A percentile compares a stretch with the other conserved stretches of the same genome.
phyloP scores from a whole-genome alignment of 2,329 filamentous ascomycete species.

The Beauveria sp. region DNA sequence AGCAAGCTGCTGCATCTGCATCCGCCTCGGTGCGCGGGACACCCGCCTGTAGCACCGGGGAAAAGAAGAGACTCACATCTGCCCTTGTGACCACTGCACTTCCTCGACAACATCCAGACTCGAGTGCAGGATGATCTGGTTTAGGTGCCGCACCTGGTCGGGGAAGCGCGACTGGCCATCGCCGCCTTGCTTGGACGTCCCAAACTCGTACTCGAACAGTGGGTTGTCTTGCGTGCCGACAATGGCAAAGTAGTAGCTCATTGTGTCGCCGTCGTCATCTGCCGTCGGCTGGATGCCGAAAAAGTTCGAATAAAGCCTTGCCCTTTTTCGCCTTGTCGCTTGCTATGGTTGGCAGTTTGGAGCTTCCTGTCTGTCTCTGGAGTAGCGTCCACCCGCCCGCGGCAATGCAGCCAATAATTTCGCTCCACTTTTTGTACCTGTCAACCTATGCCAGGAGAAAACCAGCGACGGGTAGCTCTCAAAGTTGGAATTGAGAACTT shows the following conservation, averaged over 20 bases:
- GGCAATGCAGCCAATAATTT: slow-evolving; percentile 16
- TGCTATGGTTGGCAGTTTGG: neutral
- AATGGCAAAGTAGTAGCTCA: slow-evolving; percentile 99
- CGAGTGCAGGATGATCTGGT: slow-evolving; percentile 95
- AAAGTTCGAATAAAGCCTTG: neutral
- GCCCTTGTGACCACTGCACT: slow-evolving; percentile 81
- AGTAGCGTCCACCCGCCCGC: neutral
- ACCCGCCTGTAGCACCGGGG: neutral
- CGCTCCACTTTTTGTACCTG: slow-evolving; percentile 17
- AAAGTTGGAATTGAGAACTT: neutral
- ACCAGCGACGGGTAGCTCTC: neutral
- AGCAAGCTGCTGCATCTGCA: neutral
- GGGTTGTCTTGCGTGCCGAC: slow-evolving; percentile 93
- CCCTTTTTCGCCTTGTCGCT: neutral
- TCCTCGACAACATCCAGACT: slow-evolving; percentile 94
- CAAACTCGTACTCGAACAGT: slow-evolving; percentile 94
- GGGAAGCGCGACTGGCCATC: slow-evolving; percentile 86
- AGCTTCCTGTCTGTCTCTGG: neutral
- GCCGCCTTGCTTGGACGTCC: slow-evolving; percentile 90
- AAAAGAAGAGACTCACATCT: slow-evolving; percentile 53
- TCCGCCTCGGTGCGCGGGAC: no score
- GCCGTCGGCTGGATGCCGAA: neutral
- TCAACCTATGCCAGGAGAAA: neutral
- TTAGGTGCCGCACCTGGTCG: slow-evolving; percentile 84
- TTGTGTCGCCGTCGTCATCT: slow-evolving; percentile 28